phyloP scores from a whole-genome alignment of 768 basidiomycete genomes.

The Leucocoprinus leucothites region DNA sequence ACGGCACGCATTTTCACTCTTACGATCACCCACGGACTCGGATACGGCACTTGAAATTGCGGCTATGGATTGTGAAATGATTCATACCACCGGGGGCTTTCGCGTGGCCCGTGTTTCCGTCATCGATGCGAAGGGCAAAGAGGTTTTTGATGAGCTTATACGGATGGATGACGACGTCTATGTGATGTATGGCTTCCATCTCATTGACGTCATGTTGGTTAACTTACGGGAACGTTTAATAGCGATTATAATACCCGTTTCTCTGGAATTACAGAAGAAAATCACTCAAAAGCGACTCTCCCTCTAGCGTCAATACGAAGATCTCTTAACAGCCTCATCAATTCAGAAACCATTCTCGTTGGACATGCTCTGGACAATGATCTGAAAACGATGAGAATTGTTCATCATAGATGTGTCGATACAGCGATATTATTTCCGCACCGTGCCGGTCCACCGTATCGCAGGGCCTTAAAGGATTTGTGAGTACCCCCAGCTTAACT shows the following conservation, averaged over 20 bases:
- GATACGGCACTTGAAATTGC: constrained; percentile 63
- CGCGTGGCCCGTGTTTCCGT: constrained; percentile 89
- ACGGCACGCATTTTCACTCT: constrained; percentile 68
- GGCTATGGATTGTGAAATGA: constrained; percentile 95
- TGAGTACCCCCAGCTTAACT: constrained; percentile 31
- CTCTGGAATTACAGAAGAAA: constrained; percentile 70
- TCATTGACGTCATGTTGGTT: neutral
- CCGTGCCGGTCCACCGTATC: constrained; percentile 64
- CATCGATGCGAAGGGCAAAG: constrained; percentile 69
- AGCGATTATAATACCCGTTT: constrained; percentile 94
- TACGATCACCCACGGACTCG: constrained; percentile 23
- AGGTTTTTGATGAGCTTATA: constrained; percentile 81
- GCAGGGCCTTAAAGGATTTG: constrained; percentile 82
- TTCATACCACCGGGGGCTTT: constrained; percentile 92
- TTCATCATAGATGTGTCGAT: constrained; percentile 85
- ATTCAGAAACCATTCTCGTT: constrained; percentile 79
- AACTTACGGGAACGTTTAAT: constrained; percentile 7
- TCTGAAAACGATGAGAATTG: constrained; percentile 81
- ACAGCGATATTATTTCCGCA: constrained; percentile 90
- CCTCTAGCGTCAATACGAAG: constrained; percentile 64
- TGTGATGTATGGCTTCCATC: constrained; percentile 54
- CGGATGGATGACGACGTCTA: constrained; percentile 79
- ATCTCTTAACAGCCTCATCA: constrained; percentile 69
- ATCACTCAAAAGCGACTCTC: constrained; percentile 57
- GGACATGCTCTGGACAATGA: constrained; percentile 95